Evolutionary conservation across 352 stramenopile genomes (phyloP), one percentile per base, ranked within the genome.

Genomic region (Globisporangium paroecandrum): DNA sequence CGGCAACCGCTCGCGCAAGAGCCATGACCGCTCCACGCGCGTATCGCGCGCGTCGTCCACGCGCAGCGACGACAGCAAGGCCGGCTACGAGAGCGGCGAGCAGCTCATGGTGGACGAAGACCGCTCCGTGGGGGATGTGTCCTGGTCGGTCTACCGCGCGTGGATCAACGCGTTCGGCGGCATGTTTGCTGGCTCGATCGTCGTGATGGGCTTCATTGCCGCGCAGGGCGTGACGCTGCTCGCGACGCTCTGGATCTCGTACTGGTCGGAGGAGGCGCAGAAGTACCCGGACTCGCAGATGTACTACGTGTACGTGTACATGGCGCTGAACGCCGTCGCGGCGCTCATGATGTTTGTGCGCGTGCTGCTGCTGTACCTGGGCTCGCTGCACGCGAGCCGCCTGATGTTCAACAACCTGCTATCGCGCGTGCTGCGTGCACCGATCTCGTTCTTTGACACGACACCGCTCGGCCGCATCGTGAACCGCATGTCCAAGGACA

Each of bases 241-340:
- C 24, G 78, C 82, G 57, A 93, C 84, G 9, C 51, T 92, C 46
- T 99, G 94, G 94, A 83, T 99, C 22, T 98, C 93, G n/a, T 94
- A 97, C 68, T 99, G 95, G 93, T 94, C 93, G 25, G 81, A 94
- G 58, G 67, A 97, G 68, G 64, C 82, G 1, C 55, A 77, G 27
- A 73, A 85, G 34, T 73, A 84, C 60, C 62, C 72, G 36, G 64
- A 85, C 55, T 91, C 82, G 41, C 73, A 90, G 60, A 85, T 90
- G 77, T 95, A 80, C 70, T 96, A 90, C 59, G 70, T 97, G 38
- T 86, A 87, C 61, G 77, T 97, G 47, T 97, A 94, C 71, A 81
- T 93, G 66, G 78, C 77, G 27, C 82, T 97, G 65, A 85, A 92
- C 74, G 66, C 74, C 22, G 64, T 69, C 22, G 90, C 81, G 29